Evolutionary conservation across 305 asterid genomes (phyloP), one percentile per base, ranked within the genome.

Genomic region (Plantago lanceolata): DNA sequence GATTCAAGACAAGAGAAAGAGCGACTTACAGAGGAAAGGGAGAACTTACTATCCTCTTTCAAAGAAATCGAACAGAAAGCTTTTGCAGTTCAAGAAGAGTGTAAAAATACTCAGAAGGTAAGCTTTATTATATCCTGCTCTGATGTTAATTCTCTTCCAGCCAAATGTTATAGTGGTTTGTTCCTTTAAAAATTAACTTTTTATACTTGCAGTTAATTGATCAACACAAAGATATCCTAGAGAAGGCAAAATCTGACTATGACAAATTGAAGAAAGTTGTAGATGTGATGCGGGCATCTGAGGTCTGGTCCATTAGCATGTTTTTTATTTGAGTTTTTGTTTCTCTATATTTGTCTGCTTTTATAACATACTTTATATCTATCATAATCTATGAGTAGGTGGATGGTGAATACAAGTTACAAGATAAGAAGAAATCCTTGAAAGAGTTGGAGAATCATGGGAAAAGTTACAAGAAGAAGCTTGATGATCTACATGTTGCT

Each of bases 371-470:
- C 57, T 59, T 43, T 33, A 59, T 19, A 61, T 28, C 76, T 51
- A n/a, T 53, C 47, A 33, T 58, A 47, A 76, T 49, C 52, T 19
- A 65, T 66, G 35, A 20, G 40, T 63, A 93, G 97, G 96, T 93
- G 8, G 99, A 94, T 78, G 90, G 88, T 63, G 99, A 90, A 33
- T 94, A 84, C 86, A 94, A 94, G 90, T 77, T 90, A 68, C 95
- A 86, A 71, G 97, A 90, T 72, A 83, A 82, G 86, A 87, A 80
- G 79, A 90, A 85, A 79, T 82, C 76, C 43, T 77, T 70, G 69
- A 90, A 83, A 68, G 97, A 88, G 65, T 66, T 87, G 70, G 96
- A 87, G 75, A 51, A 64, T 2, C 88, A 83, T 81, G 94, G 89
- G 53, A 90, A 85, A 82, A 88, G 82, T 64, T 93, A 82, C 75